Evolutionary conservation across 768 basidiomycete species (phyloP).

Genomic region (Pulveroboletus sp.): DNA sequence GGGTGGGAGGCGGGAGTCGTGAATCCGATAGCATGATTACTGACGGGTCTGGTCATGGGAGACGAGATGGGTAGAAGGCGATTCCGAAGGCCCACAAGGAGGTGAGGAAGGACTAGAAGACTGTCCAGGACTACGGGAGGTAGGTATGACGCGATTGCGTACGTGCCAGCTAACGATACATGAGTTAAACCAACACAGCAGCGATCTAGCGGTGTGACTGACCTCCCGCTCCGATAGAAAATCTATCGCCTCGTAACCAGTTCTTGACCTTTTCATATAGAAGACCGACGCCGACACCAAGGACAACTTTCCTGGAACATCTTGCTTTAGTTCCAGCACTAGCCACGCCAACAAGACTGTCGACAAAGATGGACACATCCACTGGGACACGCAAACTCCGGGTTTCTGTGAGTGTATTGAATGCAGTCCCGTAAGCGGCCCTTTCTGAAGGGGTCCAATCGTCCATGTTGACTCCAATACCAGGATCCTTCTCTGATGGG

Average conservation of each 20-base stretch:
- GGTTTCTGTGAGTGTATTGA: slow-evolving; percentile 43
- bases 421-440: slow-evolving; percentile 66
- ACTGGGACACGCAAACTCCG: slow-evolving; percentile 49
- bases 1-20: slow-evolving; percentile 9
- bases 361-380: slow-evolving; percentile 53
- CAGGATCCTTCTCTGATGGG: slow-evolving; percentile 19
- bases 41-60: slow-evolving; percentile 30
- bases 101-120: slow-evolving; percentile 61
- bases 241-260: slow-evolving; percentile 61
- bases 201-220: slow-evolving; percentile 18
- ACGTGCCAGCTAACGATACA: slow-evolving; percentile 55
- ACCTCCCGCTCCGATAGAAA: slow-evolving; percentile 81
- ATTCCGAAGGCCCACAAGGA: slow-evolving; percentile 59
- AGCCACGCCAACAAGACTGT: slow-evolving; percentile 55
- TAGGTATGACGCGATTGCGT: slow-evolving; percentile 64
- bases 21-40: slow-evolving; percentile 22
- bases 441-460: slow-evolving; percentile 74
- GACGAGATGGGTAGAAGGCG: slow-evolving; percentile 51
- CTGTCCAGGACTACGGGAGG: slow-evolving; percentile 60
- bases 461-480: slow-evolving; percentile 49
- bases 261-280: slow-evolving; percentile 39
- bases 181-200: slow-evolving; percentile 3
- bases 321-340: slow-evolving; percentile 44
- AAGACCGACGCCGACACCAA: slow-evolving; percentile 43
- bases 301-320: slow-evolving; percentile 36